Conservation (phyloP, 192 early-diverging fungal species). For the Linnemannia schmuckeri region DNA sequence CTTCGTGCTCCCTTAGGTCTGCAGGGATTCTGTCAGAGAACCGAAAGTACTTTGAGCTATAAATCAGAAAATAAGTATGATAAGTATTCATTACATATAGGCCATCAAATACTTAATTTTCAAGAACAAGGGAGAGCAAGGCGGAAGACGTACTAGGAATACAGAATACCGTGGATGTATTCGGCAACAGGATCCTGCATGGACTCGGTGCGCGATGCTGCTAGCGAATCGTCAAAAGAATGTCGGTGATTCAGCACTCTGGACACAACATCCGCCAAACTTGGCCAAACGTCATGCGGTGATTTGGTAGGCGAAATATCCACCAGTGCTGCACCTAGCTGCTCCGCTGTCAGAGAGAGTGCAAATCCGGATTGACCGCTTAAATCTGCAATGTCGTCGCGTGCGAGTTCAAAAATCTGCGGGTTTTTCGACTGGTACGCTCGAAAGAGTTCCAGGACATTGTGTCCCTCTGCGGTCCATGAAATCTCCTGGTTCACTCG, state of each 20-base stretch:
- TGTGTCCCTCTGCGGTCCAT: neutral
- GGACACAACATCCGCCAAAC: neutral
- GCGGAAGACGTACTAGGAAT: slow-evolving; percentile 14
- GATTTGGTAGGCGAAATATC: neutral
- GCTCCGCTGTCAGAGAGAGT: neutral
- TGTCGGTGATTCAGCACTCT: neutral
- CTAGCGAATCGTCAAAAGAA: neutral
- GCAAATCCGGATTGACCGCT: neutral
- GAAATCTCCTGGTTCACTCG: neutral
- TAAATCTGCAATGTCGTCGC: neutral
- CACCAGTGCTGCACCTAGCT: neutral
- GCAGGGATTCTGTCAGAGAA: slow-evolving; percentile 10
- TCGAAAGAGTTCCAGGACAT: neutral
- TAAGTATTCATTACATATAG: too few species aligned
- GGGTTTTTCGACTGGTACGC: neutral
- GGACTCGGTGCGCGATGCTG: neutral
- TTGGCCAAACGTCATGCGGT: neutral
- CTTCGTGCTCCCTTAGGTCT: slow-evolving; percentile 12
- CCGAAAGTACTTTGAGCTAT: slow-evolving; percentile 16
- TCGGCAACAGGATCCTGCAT: slow-evolving; percentile 11
- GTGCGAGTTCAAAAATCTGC: slow-evolving; percentile 1
- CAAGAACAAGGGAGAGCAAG: neutral
- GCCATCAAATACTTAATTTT: neutral
- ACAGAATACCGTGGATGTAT: slow-evolving; percentile 14
- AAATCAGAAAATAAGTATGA: too few species aligned